Conservation (phyloP, 148 eudicot genomes). For the Agrostemma githago region DNA sequence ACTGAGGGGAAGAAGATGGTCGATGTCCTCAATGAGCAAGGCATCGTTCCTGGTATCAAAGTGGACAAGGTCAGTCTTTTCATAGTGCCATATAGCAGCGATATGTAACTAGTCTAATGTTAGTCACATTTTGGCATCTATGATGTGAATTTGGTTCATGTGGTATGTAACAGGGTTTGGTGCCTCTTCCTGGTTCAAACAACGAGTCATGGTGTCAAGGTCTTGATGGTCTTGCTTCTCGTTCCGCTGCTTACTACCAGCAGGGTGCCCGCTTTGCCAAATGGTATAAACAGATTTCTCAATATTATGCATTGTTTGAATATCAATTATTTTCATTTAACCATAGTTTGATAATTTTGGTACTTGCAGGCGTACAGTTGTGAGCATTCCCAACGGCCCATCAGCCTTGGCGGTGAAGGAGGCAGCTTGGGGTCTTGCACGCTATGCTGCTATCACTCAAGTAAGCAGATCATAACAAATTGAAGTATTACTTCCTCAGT, state of each 20-base stretch:
- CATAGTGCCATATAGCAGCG: background rate
- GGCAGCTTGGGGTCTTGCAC: constrained; percentile 96
- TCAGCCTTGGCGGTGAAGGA: constrained; percentile 91
- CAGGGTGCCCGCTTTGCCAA: constrained; percentile 96
- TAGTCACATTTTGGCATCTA: background rate
- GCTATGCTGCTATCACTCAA: constrained; percentile 86
- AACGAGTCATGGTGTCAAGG: constrained; percentile 97
- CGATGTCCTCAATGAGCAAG: constrained; percentile 67
- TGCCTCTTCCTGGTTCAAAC: constrained; percentile 78
- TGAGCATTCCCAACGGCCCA: constrained; percentile 98
- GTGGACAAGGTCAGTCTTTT: constrained; percentile 63
- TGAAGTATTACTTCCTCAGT: background rate
- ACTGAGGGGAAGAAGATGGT: constrained; percentile 74
- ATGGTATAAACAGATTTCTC: constrained; percentile 43
- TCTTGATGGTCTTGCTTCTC: constrained; percentile 93
- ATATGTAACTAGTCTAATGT: background rate
- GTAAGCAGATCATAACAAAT: constrained; percentile 31
- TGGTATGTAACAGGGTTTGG: constrained; percentile 63
- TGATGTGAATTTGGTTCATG: constrained; percentile 1
- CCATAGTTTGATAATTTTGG: background rate
- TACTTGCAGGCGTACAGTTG: constrained; percentile 80
- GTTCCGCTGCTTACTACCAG: constrained; percentile 87
- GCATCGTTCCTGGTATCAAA: constrained; percentile 85
- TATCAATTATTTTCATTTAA: background rate
- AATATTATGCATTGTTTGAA: background rate